phyloP scores from a whole-genome alignment of 306 rosid species.

The Cicer judaicum region DNA sequence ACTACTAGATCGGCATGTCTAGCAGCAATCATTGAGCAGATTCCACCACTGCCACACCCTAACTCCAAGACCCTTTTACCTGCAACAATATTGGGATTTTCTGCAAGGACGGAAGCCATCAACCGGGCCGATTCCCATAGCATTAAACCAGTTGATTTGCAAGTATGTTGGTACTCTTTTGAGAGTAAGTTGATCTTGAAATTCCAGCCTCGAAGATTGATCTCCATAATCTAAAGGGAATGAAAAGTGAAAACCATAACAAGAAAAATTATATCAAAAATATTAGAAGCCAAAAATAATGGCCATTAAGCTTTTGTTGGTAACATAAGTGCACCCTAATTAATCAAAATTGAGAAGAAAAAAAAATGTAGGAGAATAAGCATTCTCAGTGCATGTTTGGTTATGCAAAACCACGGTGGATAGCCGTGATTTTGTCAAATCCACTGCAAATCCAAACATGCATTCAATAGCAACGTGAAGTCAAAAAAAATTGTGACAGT shows the following conservation, averaged over 20 bases:
- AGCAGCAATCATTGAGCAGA: conserved; percentile 85
- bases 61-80: conserved; percentile 84
- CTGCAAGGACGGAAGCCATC: conserved; percentile 79
- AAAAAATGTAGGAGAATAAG: not conserved
- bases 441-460: no score
- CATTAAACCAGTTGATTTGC: conserved; percentile 94
- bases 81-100: conserved; percentile 72
- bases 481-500: no score
- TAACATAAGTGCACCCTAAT: not conserved
- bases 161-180: conserved; percentile 81
- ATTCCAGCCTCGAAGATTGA: conserved; percentile 62
- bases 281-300: not conserved
- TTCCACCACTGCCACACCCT: conserved; percentile 87
- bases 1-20: conserved; percentile 64
- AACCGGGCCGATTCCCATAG: conserved; percentile 95
- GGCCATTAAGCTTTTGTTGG: conserved; percentile 2
- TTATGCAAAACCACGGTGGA: no score
- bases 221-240: conserved; percentile 52
- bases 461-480: not conserved
- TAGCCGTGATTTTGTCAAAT: no score
- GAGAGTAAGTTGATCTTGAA: conserved; percentile 74
- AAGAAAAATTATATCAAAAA: conserved; percentile 9
- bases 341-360: conserved; percentile 8
- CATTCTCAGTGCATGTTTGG: not conserved
- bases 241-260: conserved; percentile 20